Evolutionary conservation across 192 early-diverging fungal genomes (phyloP), one percentile per base, ranked within the genome.

Genomic region (Geranomyces variabilis): DNA sequence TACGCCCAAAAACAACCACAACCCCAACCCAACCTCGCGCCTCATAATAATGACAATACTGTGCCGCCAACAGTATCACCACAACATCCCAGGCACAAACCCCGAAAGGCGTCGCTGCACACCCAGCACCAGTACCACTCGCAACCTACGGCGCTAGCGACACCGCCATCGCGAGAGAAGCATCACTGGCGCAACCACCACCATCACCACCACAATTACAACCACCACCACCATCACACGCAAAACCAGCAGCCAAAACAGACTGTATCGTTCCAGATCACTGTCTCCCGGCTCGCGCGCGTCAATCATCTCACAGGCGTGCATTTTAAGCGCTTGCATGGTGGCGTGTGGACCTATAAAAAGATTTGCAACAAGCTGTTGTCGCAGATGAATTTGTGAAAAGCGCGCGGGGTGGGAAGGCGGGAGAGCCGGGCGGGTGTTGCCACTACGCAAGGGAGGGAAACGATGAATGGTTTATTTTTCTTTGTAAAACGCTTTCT

Each of bases 291-390:
- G 29, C 62, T 84, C 17, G 79, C 81, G 34, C 30, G 73, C 26
- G 55, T 76, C 61, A 13, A n/a, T 14, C 67, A 60, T 49, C 63
- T 74, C 15, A 63, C 65, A 34, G 82, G 79, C 13, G 29, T 85
- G 21, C 83, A 85, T 49, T 85, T 85, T 53, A 84, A 84, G 64
- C 46, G 83, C 33, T 21, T 83, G 2, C 48, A 65, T 44, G 83
- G 83, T 13, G 83, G 83, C 14, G 77, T 85, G 15, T 85, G 83
- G 83, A 85, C 67, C 41, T 85, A 85, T 72, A 85, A 85, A 64
- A 84, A 81, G 68, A 62, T 84, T 19, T 85, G 83, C 49, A 81
- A 72, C 53, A 79, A 75, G 72, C 12, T 85, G 14, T 63, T 85
- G 43, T 24, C 73, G 41, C 67, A 77, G 64, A 47, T 84, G 75